phyloP scores from a whole-genome alignment of 139 green algal genomes.

The Coelastrella sp. region DNA sequence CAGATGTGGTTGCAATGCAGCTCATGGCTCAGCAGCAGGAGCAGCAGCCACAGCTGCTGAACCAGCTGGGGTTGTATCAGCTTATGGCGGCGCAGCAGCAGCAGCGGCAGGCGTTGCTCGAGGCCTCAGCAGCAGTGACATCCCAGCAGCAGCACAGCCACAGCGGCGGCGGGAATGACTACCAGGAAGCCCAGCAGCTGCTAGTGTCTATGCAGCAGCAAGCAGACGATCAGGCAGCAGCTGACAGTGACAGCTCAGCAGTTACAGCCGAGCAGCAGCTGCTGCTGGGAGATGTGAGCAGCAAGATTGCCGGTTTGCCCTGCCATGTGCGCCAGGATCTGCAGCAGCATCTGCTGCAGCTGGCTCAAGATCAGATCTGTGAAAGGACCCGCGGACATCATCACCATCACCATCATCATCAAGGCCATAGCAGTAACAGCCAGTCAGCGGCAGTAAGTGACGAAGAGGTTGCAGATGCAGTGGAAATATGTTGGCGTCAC shows the following conservation, averaged over 20 bases:
- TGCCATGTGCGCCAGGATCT: background rate
- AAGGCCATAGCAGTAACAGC: too few species aligned
- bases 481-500: slow-evolving; percentile 23
- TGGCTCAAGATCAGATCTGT: slow-evolving; percentile 26
- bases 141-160: slow-evolving; percentile 16
- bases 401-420: too few species aligned
- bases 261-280: background rate
- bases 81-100: slow-evolving; percentile 21
- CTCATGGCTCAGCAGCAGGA: background rate
- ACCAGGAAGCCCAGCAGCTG: slow-evolving; percentile 16
- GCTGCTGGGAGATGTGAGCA: slow-evolving; percentile 1
- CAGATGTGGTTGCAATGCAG: background rate
- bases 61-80: background rate
- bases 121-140: slow-evolving; percentile 4
- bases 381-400: background rate
- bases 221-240: background rate
- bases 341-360: slow-evolving; percentile 47
- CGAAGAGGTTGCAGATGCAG: slow-evolving; percentile 8
- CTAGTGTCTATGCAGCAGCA: slow-evolving; percentile 20
- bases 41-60: slow-evolving; percentile 27
- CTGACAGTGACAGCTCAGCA: background rate
- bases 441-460: background rate
- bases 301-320: background rate
- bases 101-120: slow-evolving; percentile 25
- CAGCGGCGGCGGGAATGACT: background rate